A percentile compares a stretch with the other conserved stretches of the same genome.
Evolutionary conservation across 441 rosid species (phyloP).

Genomic region (Jatropha podagrica): DNA sequence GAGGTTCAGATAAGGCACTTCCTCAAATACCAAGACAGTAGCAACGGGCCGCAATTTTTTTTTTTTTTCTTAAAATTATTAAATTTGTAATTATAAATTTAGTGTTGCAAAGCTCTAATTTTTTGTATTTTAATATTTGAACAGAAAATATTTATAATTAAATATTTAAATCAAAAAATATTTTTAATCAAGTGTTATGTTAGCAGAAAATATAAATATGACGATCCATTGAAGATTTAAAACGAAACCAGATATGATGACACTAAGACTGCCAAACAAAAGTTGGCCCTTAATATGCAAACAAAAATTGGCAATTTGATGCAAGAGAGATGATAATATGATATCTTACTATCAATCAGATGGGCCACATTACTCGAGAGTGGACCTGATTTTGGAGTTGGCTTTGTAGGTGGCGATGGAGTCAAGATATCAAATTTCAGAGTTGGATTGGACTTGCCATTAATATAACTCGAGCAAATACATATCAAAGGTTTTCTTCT

Average conservation of each 20-base stretch:
- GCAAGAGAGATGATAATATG: neutral
- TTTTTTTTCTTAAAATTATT: too few species aligned
- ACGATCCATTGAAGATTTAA: too few species aligned
- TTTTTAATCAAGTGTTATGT: too few species aligned
- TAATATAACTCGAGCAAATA: slow-evolving; percentile 3
- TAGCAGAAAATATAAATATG: too few species aligned
- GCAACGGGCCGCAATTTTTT: too few species aligned
- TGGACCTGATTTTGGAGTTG: neutral
- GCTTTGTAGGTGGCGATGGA: neutral
- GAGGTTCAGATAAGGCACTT: neutral
- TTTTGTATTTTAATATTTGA: too few species aligned
- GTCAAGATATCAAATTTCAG: neutral
- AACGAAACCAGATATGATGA: too few species aligned
- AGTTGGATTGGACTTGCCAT: neutral
- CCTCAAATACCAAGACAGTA: too few species aligned
- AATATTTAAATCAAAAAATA: too few species aligned
- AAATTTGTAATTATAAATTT: too few species aligned
- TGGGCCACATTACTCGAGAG: slow-evolving; percentile 8
- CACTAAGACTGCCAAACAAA: neutral
- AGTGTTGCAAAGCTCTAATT: too few species aligned
- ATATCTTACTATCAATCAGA: slow-evolving; percentile 8
- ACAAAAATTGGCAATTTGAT: neutral
- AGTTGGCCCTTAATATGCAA: neutral
- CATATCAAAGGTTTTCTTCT: neutral
- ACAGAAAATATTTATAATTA: too few species aligned